Evolutionary conservation across 176 grass and related monocot species (phyloP).

Genomic region (Paspalum notatum): DNA sequence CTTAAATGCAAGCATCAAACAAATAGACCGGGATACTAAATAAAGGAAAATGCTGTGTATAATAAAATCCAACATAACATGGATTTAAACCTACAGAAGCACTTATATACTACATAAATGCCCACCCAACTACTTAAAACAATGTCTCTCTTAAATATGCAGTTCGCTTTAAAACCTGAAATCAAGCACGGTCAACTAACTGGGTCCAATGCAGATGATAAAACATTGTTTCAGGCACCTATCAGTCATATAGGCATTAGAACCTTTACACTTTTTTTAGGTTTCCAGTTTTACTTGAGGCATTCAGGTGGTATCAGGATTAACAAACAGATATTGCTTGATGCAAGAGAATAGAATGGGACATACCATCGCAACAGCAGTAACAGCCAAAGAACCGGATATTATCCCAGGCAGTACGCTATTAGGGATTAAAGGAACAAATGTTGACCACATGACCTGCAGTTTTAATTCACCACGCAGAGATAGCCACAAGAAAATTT

Average conservation of each 20-base stretch:
- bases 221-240: not conserved
- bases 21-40: constrained; percentile 7
- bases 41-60: constrained; percentile 8
- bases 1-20: constrained; percentile 17
- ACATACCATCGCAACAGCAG: constrained; percentile 72
- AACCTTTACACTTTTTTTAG: not conserved
- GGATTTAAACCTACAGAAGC: constrained; percentile 7
- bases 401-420: constrained; percentile 78
- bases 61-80: not conserved
- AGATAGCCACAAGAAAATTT: not conserved
- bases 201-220: not conserved
- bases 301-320: constrained; percentile 11
- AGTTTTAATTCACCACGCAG: constrained; percentile 23
- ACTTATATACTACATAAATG: constrained; percentile 3
- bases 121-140: constrained; percentile 1
- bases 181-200: constrained; percentile 8
- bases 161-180: constrained; percentile 6
- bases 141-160: not conserved
- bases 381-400: constrained; percentile 60
- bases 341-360: constrained; percentile 26
- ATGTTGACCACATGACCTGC: constrained; percentile 99
- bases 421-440: constrained; percentile 90
- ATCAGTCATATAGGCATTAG: not conserved
- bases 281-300: constrained; percentile 5
- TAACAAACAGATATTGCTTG: not conserved